Base-by-base conservation (phyloP, 2,329 filamentous ascomycete species). In the Aspergillus udagawae region DNA sequence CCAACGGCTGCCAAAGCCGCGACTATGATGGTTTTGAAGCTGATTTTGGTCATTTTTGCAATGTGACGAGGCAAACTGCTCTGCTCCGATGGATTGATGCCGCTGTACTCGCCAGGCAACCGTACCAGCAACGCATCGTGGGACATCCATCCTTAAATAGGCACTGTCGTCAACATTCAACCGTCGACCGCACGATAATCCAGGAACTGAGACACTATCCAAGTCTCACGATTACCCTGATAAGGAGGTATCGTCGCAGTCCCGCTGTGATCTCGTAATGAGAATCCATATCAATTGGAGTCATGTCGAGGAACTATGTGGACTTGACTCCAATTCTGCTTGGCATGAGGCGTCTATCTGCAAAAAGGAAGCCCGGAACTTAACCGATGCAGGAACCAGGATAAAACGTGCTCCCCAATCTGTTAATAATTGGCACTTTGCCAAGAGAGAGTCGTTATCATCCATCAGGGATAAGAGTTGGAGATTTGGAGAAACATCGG, bases 1-100 rank as follows among this genome's bases (percentile, higher is more conserved):
- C 55, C 55, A n/a, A 59, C 49, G 32, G 60, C 53, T 23, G 59
- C 63, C 50, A 68, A 29, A 4, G 62, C 60, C 12, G 60, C 59
- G 44, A 67, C 17, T n/a, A 58, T 52, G 20, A 66, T 47, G 49
- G 53, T 32, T 32, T 60, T 60, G 50, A 64, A 29, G 27, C 53
- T 56, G 45, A 65, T 9, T 10, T 56, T 10, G 42, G n/a, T 5
- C 42, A 45, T 45, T 9, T 44, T 45, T 45, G 41, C n/a, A 10
- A 44, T 21, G 7, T 44, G 41, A 44, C n/a, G 21, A 44, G 41
- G 3, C 17, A 4, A 21, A n/a, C 7, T 44, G 21, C n/a, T 10
- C n/a, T 21, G 41, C 42, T 45, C 14, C n/a, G 17, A 45, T 20
- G 32, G 12, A 45, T 21, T 23, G 8, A 14, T 23, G 9, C 10